phyloP scores from a whole-genome alignment of 495 filamentous ascomycete species.

The Hyaloscypha variabilis region DNA sequence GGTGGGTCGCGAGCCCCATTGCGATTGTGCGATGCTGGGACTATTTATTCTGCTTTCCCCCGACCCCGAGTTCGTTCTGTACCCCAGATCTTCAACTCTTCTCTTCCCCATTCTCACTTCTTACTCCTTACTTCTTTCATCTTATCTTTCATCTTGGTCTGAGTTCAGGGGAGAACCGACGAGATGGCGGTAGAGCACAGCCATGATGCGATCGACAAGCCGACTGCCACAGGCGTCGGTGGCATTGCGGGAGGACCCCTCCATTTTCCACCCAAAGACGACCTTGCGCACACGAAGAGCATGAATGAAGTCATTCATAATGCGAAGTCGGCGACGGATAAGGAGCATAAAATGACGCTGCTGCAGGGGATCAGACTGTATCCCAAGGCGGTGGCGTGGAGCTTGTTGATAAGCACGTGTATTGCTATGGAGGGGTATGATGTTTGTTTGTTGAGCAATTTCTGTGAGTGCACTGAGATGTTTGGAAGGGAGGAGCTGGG shows the following conservation, averaged over 20 bases:
- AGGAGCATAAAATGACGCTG: conserved; percentile 58
- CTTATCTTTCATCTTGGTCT: background rate
- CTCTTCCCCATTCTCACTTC: background rate
- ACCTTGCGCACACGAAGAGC: conserved; percentile 33
- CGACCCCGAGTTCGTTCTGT: background rate
- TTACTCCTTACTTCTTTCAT: background rate
- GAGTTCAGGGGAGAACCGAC: background rate
- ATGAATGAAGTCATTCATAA: conserved; percentile 45
- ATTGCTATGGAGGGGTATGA: conserved; percentile 71
- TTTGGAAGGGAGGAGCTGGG: background rate
- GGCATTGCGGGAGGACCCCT: conserved; percentile 3
- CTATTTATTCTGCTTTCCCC: conserved; percentile 3
- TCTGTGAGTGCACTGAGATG: conserved; percentile 43
- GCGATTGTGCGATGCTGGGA: background rate
- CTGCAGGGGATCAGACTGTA: conserved; percentile 54
- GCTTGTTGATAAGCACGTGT: conserved; percentile 60
- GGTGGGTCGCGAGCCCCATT: background rate
- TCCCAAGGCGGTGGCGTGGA: conserved; percentile 61
- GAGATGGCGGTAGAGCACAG: conserved; percentile 2
- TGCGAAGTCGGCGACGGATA: conserved; percentile 50
- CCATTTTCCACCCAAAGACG: conserved; percentile 26
- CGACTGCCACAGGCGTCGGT: background rate
- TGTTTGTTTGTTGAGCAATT: conserved; percentile 59
- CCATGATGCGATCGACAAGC: conserved; percentile 1
- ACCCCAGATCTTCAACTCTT: background rate